Conservation (phyloP, 208 protist genomes). For the Phytomonas sp. region DNA sequence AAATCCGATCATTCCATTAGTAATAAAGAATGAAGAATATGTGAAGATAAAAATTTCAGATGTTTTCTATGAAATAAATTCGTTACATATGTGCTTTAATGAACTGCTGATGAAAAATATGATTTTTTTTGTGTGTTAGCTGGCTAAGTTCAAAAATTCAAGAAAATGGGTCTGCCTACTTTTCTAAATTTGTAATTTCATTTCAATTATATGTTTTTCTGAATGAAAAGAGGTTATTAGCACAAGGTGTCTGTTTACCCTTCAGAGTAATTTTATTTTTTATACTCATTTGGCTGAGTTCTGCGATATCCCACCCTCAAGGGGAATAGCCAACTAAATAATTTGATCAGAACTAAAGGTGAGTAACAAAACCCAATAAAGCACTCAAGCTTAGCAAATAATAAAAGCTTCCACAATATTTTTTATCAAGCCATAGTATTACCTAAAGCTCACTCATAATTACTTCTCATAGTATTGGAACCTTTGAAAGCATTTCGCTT, state of each 20-base stretch:
- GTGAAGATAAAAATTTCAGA: no score
- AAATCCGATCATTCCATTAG: background rate
- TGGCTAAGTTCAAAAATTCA: background rate
- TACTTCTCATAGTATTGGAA: background rate
- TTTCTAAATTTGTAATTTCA: background rate
- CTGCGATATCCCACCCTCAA: background rate
- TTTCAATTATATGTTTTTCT: background rate
- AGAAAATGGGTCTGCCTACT: background rate
- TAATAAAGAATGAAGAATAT: no score
- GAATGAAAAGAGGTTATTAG: background rate
- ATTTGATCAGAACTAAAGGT: background rate
- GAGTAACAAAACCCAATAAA: background rate
- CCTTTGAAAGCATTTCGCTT: background rate
- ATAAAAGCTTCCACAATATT: background rate
- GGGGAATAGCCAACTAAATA: background rate
- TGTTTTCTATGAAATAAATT: background rate
- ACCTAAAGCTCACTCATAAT: background rate
- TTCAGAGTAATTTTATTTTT: background rate
- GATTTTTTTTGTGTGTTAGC: constrained; percentile 11
- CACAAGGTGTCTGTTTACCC: background rate
- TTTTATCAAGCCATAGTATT: background rate
- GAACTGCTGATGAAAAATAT: constrained; percentile 6
- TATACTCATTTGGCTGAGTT: background rate
- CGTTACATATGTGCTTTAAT: background rate
- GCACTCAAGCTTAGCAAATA: background rate